These are phyloP conservation scores for Blastobotrys indianensis DNA, from an alignment of 1,139 yeast genomes.

Conservation along the genomic window DNA sequence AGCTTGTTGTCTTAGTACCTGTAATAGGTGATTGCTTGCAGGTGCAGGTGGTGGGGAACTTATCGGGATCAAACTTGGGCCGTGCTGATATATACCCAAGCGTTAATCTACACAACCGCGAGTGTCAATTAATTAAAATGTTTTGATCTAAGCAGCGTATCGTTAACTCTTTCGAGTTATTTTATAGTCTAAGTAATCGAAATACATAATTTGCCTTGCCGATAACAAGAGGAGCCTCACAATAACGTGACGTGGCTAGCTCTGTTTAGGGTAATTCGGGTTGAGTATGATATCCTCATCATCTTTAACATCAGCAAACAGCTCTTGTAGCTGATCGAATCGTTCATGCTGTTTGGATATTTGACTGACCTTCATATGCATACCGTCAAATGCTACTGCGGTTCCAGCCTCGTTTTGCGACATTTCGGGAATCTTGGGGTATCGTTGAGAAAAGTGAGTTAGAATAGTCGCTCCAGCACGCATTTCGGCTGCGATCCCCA, in stretches of 20 bases:
- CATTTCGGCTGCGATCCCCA: constrained; percentile 65
- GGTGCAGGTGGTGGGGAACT: constrained; percentile 1
- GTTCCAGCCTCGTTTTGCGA: constrained; percentile 11
- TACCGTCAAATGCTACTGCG: constrained; percentile 50
- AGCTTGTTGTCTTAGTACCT: not conserved
- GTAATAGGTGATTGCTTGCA: not conserved
- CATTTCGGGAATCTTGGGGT: constrained; percentile 56
- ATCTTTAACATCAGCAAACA: constrained; percentile 21
- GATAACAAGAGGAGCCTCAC: too few relatives aligned
- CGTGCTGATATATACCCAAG: too few relatives aligned
- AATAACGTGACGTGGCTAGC: too few relatives aligned
- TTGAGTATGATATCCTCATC: too few relatives aligned
- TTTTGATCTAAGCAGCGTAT: too few relatives aligned
- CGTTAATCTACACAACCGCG: too few relatives aligned
- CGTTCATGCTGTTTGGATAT: constrained; percentile 33
- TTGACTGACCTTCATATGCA: constrained; percentile 43
- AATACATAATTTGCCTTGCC: too few relatives aligned
- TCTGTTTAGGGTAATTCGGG: too few relatives aligned
- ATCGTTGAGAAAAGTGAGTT: constrained; percentile 91
- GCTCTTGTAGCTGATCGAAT: constrained; percentile 27
- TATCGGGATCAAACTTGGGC: too few relatives aligned
- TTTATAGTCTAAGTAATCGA: too few relatives aligned
- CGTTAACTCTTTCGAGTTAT: too few relatives aligned
- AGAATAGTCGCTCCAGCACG: constrained; percentile 62
- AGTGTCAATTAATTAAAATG: too few relatives aligned